Percentiles rank a stretch among this genome's conserved stretches.
phyloP scores from a whole-genome alignment of 164 flowering plant species.

The Berberis vulgaris region DNA sequence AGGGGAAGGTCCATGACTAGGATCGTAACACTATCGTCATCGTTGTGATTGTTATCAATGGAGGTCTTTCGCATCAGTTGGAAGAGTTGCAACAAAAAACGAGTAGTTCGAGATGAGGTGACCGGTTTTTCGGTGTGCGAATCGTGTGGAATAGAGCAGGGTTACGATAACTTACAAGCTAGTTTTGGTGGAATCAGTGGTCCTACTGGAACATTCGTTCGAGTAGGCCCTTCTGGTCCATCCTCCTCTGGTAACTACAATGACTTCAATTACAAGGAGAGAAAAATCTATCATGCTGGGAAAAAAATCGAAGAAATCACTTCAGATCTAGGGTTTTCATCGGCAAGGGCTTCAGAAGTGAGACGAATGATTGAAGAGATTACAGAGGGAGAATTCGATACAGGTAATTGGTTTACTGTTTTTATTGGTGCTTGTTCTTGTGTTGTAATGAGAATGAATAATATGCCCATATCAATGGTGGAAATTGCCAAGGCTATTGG shows the following conservation, averaged over 20 bases:
- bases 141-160: conserved; percentile 45
- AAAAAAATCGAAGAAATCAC: conserved; percentile 37
- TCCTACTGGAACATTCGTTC: conserved; percentile 45
- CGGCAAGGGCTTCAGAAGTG: conserved; percentile 22
- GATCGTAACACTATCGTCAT: no score
- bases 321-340: conserved; percentile 25
- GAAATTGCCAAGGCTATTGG: conserved; percentile 35
- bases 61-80: conserved; percentile 19
- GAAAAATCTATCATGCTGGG: conserved; percentile 42
- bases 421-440: conserved; percentile 67
- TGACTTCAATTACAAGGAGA: conserved; percentile 35
- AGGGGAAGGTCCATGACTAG: no score
- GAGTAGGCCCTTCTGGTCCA: conserved; percentile 19
- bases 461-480: conserved; percentile 32
- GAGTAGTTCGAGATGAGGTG: conserved; percentile 31
- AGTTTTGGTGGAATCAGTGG: conserved; percentile 40
- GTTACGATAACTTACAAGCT: conserved; percentile 34
- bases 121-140: conserved; percentile 37
- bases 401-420: conserved; percentile 59
- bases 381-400: conserved; percentile 66
- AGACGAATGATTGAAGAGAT: conserved; percentile 35
- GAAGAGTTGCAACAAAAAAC: conserved; percentile 24
- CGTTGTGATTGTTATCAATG: conserved; percentile 3
- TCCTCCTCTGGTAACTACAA: conserved; percentile 7
- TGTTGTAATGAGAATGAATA: conserved; percentile 41